Evolutionary conservation across 1,139 yeast species (phyloP).

Genomic region (Suhomyces chickasaworum): DNA sequence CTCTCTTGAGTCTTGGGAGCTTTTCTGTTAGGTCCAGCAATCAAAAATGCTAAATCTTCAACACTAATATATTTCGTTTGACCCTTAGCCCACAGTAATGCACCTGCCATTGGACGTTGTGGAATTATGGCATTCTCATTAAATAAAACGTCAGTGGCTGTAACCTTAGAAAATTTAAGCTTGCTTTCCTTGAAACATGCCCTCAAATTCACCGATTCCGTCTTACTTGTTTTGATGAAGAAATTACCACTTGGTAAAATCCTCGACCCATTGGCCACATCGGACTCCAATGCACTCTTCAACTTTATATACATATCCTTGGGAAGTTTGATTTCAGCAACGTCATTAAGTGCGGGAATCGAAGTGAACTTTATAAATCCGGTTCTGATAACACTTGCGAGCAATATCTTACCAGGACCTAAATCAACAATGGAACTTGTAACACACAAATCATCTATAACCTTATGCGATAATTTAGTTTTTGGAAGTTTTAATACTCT

Average conservation of each 20-base stretch:
- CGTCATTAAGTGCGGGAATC: slow-evolving; percentile 42
- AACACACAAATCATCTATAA: slow-evolving; percentile 64
- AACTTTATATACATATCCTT: slow-evolving; percentile 34
- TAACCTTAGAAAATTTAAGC: slow-evolving; percentile 25
- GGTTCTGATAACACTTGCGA: slow-evolving; percentile 39
- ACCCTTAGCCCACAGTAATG: slow-evolving; percentile 88
- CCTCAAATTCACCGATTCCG: slow-evolving; percentile 50
- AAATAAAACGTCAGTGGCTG: slow-evolving; percentile 54
- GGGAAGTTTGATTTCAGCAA: slow-evolving; percentile 39
- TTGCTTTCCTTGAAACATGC: slow-evolving; percentile 45
- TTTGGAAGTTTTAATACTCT: slow-evolving; percentile 65
- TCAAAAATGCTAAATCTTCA: slow-evolving; percentile 58
- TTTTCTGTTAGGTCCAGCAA: slow-evolving; percentile 64
- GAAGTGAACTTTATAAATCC: slow-evolving; percentile 45
- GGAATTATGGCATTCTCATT: slow-evolving; percentile 67
- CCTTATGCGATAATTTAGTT: slow-evolving; percentile 62
- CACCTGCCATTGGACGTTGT: slow-evolving; percentile 75
- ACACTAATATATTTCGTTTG: slow-evolving; percentile 55
- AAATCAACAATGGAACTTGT: slow-evolving; percentile 41
- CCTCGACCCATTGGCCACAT: slow-evolving; percentile 29
- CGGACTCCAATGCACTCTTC: slow-evolving; percentile 26
- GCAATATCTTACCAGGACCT: slow-evolving; percentile 34
- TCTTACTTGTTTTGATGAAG: slow-evolving; percentile 56
- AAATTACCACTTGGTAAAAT: slow-evolving; percentile 75
- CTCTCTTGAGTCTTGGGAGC: slow-evolving; percentile 58